phyloP scores from a whole-genome alignment of 73 alveolate species.

The Blepharisma stoltei region DNA sequence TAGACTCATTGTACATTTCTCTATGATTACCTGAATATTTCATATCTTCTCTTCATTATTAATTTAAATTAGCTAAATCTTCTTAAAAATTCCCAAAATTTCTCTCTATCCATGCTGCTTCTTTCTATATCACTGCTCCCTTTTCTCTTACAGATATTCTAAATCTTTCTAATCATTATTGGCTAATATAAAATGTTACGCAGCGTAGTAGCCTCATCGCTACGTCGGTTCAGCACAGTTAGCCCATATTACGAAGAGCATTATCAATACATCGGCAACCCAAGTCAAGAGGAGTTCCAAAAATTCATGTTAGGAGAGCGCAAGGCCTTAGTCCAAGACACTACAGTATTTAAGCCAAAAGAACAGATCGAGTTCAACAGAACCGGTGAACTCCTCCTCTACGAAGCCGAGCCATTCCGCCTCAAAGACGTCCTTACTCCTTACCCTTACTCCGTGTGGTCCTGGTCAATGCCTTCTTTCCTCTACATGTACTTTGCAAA shows the following conservation, averaged over 20 bases:
- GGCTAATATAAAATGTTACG: no score
- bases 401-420: constrained; percentile 75
- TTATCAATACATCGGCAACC: constrained; percentile 25
- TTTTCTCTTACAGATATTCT: no score
- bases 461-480: constrained; percentile 66
- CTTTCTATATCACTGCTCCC: no score
- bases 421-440: constrained; percentile 60
- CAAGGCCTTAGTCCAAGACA: constrained; percentile 51
- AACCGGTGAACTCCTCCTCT: constrained; percentile 83
- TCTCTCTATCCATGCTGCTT: no score
- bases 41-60: no score
- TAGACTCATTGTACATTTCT: no score
- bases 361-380: constrained; percentile 83
- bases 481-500: constrained; percentile 76
- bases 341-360: constrained; percentile 81
- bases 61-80: no score
- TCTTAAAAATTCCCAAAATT: no score
- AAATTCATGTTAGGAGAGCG: not conserved
- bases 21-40: no score
- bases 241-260: constrained; percentile 23
- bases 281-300: constrained; percentile 5
- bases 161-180: no score
- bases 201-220: no score
- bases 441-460: constrained; percentile 77
- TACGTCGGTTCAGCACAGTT: not conserved